phyloP scores from a whole-genome alignment of 768 basidiomycete species.

The Boletus subcaerulescens region DNA sequence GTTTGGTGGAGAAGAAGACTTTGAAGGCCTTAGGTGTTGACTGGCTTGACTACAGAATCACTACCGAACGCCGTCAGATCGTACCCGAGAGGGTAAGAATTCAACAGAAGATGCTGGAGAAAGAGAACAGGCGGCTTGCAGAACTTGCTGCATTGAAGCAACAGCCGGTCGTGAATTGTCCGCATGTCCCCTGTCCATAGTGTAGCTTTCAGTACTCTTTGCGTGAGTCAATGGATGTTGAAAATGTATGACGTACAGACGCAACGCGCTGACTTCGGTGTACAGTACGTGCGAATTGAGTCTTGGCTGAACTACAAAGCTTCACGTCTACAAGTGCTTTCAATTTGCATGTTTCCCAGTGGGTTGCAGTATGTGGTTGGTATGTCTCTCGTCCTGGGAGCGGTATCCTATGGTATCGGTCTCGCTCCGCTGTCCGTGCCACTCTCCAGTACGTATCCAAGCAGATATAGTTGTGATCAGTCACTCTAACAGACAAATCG shows the following conservation, averaged over 20 bases:
- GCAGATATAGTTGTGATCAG: background rate
- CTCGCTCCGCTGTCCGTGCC: constrained; percentile 72
- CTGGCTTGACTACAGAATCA: constrained; percentile 2
- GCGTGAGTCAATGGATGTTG: too few species aligned
- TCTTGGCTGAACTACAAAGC: background rate
- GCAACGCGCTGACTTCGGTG: too few species aligned
- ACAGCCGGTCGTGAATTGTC: too few species aligned
- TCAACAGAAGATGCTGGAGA: constrained; percentile 5
- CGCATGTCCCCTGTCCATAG: too few species aligned
- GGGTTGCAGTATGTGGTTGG: constrained; percentile 21
- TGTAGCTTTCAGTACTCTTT: too few species aligned
- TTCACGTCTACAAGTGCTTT: background rate
- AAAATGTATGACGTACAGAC: too few species aligned
- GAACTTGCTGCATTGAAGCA: background rate
- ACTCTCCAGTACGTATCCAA: constrained; percentile 52
- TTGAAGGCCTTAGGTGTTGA: constrained; percentile 8
- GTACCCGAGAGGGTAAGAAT: background rate
- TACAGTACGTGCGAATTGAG: background rate
- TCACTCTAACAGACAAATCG: constrained; percentile 30
- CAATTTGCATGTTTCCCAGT: constrained; percentile 20
- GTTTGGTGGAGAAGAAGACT: constrained; percentile 4
- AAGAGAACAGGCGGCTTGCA: constrained; percentile 1
- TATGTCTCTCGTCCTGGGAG: constrained; percentile 63
- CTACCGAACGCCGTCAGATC: constrained; percentile 2
- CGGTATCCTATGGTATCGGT: constrained; percentile 64